Base-by-base conservation (phyloP, 106 monocot genomes). In the Phalaenopsis aphrodite region DNA sequence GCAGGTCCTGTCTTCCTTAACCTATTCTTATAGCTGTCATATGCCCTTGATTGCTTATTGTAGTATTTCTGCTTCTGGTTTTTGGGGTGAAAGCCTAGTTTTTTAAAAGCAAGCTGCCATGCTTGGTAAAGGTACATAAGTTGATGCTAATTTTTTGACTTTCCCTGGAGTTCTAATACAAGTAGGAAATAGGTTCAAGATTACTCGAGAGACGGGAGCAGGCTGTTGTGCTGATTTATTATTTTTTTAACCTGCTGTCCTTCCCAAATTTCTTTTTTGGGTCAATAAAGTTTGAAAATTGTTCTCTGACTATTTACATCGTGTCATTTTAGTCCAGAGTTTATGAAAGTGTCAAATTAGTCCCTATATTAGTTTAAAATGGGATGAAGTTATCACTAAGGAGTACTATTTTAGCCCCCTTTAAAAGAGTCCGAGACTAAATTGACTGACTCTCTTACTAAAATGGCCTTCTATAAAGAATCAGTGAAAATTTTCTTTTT, bases 1-100 rank as follows among this genome's bases (percentile, higher is more conserved):
- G 69, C 86, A 92, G 94, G 97, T 98, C 78, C 42, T 56, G 8
- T 38, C 36, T 82, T 48, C 55, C 19, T 23, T 73, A 73, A 18
- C 75, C 41, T 19, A 24, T 55, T 39, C 38, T 69, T 19, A 46
- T 30, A 48, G 16, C 43, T 76, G 4, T 76, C 1, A 17, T 5
- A 74, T 74, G 74, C 19, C 38, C 69, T 74, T 61, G n/a, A 61
- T n/a, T 61, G 69, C 69, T 37, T 76, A 46, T 15, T 48, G 30
- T 30, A 24, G 18, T 76, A 48, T 76, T 49, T 76, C 76, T 24
- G 7, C 19, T 48, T 76, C 15, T 24, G 18, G n/a, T 24, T 0
- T 76, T 76, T 76, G 39, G 76, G 23, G 30, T 46, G 48, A 48
- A 48, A 74, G 18, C 18, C 21, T 49, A 48, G 49, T 48, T 17